Evolutionary conservation across 2,329 filamentous ascomycete genomes (phyloP).

Genomic region (Fusarium nygamai): DNA sequence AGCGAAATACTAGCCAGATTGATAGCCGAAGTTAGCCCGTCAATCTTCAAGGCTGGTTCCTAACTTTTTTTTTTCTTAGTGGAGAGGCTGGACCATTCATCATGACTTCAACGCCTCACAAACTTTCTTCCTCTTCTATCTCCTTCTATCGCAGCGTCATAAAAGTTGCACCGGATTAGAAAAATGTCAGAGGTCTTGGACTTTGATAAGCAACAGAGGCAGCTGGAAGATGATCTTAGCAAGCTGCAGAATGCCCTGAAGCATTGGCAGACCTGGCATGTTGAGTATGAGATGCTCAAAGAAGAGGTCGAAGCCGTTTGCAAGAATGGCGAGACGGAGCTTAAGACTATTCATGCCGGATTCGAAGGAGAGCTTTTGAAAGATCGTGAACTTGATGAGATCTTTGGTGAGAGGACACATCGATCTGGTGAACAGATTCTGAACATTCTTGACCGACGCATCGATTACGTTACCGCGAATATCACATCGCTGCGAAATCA

Average conservation of each 20-base stretch:
- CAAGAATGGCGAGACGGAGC: slow-evolving; percentile 56
- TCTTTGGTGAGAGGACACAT: slow-evolving; percentile 48
- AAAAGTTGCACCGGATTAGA: slow-evolving; percentile 18
- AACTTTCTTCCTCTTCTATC: slow-evolving; percentile 16
- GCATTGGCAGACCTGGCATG: slow-evolving; percentile 91
- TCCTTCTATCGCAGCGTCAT: slow-evolving; percentile 1
- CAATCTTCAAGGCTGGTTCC: slow-evolving; percentile 3
- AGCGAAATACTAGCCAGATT: neutral
- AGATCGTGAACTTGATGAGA: slow-evolving; percentile 63
- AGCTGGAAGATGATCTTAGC: slow-evolving; percentile 77
- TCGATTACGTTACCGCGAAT: slow-evolving; percentile 92
- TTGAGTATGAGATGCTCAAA: slow-evolving; percentile 89
- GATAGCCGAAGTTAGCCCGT: slow-evolving; percentile 44
- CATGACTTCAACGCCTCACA: slow-evolving; percentile 14
- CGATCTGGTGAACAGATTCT: slow-evolving; percentile 61
- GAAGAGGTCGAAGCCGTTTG: slow-evolving; percentile 76
- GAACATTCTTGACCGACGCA: slow-evolving; percentile 71
- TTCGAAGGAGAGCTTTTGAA: slow-evolving; percentile 72
- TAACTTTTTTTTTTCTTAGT: slow-evolving; percentile 26
- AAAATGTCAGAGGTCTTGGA: slow-evolving; percentile 65
- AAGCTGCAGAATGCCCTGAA: slow-evolving; percentile 78
- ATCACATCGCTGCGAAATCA: slow-evolving; percentile 78
- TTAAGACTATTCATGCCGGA: slow-evolving; percentile 65
- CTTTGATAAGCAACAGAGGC: slow-evolving; percentile 78
- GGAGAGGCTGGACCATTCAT: slow-evolving; percentile 20